Base-by-base conservation (phyloP, 139 green algal species). In the Trebouxia sp. region DNA sequence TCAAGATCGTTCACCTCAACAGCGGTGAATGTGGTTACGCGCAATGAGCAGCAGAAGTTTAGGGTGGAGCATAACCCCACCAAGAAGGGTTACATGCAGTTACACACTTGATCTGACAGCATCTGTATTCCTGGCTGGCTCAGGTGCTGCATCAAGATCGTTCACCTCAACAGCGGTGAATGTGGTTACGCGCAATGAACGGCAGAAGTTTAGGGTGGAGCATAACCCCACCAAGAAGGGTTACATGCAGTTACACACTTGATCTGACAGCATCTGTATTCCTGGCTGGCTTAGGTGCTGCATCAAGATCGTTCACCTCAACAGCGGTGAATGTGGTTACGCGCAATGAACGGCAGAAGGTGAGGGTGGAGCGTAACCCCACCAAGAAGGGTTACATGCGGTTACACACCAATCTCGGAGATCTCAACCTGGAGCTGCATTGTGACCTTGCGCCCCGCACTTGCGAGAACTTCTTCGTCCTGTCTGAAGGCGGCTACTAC, bases 391-490 rank as follows among this genome's bases (percentile, higher is more conserved):
- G 83, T n/a, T 97, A 98, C 85, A 43, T 94, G 79, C 85, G 89
- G 4, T 65, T 97, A 83, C 86, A 93, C 83, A 97, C 92, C 26
- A 90, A 51, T 28, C 72, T 87, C 39, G 95, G 96, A 12, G 92
- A 98, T 85, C 82, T 99, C 6, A 98, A 98, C 85, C 10, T 98
- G 12, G 95, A 98, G 88, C 91, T 98, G 81, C 92, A 97, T 83
- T 94, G 89, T 81, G 95, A 98, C 88, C 78, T 97, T 12, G 89
- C 80, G 28, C 95, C 95, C 1, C 76, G 88, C 48, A 96, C 96
- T 28, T 98, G 93, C 83, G 96, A 99, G 82, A 99, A 99, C 90
- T 99, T 98, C 85, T 69, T 99, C 26, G 91, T 88, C 26, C 89
- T 98, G 66, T 90, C 84, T 20, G 90, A 94, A 80, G 87, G 89